A percentile compares a stretch with the other conserved stretches of the same genome.
Conservation (phyloP, 306 rosid genomes). For the Pyrus bretschneideri region DNA sequence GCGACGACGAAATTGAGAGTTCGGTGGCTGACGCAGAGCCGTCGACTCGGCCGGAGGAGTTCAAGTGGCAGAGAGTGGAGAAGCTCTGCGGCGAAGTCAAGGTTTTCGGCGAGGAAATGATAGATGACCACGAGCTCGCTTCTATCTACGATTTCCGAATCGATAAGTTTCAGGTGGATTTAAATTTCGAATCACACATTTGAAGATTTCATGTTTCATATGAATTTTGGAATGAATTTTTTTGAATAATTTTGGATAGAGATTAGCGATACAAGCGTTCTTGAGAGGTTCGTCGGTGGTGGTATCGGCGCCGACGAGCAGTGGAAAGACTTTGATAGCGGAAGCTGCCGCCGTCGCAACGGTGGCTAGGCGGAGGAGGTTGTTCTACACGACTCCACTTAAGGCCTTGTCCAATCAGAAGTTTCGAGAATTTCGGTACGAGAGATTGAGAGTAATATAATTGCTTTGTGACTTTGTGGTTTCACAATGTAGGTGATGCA, state of each 20-base stretch:
- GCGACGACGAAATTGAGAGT: conserved; percentile 44
- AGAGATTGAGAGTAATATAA: conserved; percentile 21
- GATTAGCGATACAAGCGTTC: conserved; percentile 82
- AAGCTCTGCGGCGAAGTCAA: conserved; percentile 61
- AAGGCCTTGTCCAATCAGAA: conserved; percentile 97
- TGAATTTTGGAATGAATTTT: not conserved
- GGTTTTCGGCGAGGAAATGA: conserved; percentile 67
- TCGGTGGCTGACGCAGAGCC: conserved; percentile 15
- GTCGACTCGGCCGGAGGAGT: conserved; percentile 28
- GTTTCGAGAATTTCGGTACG: conserved; percentile 91
- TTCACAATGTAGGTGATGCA: not conserved
- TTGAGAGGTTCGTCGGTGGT: conserved; percentile 88
- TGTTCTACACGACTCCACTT: conserved; percentile 90
- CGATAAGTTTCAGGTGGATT: conserved; percentile 78
- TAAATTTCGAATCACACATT: not conserved
- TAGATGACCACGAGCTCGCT: conserved; percentile 73
- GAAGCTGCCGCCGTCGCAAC: conserved; percentile 92
- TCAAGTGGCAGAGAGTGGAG: conserved; percentile 91
- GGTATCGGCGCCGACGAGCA: conserved; percentile 96
- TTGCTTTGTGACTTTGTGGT: not conserved
- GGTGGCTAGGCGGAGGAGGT: conserved; percentile 63
- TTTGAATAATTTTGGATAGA: conserved; percentile 25
- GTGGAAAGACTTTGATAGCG: conserved; percentile 93
- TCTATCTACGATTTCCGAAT: conserved; percentile 76
- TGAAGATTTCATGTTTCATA: not conserved